Evolutionary conservation across 2,329 filamentous ascomycete species (phyloP).

Genomic region (Aspergillus sp.): DNA sequence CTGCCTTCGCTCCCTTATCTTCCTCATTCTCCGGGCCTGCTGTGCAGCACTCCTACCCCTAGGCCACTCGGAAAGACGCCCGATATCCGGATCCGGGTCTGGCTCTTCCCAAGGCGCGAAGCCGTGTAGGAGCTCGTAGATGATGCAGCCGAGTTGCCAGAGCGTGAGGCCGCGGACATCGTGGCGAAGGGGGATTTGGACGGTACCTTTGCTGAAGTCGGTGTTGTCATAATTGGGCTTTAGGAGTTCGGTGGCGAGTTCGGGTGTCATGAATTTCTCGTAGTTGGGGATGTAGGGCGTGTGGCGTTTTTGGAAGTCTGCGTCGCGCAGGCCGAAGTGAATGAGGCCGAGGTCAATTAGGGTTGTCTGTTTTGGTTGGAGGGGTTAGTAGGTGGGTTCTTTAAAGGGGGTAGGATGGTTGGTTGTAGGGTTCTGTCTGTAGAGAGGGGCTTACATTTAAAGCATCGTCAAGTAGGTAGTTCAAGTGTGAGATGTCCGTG

Average conservation of each 20-base stretch:
- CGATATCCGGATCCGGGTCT: conserved; percentile 12
- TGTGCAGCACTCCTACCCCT: too few species aligned
- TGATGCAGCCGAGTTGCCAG: conserved; percentile 32
- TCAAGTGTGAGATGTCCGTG: conserved; percentile 31
- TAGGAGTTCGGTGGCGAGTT: background rate
- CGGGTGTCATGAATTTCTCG: background rate
- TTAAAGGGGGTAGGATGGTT: background rate
- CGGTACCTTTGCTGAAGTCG: too few species aligned
- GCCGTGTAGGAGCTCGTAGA: conserved; percentile 36
- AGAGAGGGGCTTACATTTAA: background rate
- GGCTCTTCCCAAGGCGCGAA: conserved; percentile 35
- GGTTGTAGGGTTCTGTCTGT: background rate
- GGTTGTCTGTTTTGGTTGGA: background rate
- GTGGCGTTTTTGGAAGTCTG: background rate
- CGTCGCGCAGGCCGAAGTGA: background rate
- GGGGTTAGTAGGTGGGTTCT: background rate
- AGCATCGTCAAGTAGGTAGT: conserved; percentile 31
- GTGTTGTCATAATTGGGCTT: background rate
- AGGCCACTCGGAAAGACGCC: background rate
- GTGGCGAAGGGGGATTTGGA: conserved; percentile 7
- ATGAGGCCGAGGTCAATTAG: background rate
- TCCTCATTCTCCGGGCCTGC: background rate
- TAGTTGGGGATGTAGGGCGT: background rate
- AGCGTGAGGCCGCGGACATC: conserved; percentile 23
- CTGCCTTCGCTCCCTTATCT: background rate